Evolutionary conservation across 129 eudicot species (phyloP).

Genomic region (Lonicera japonica): DNA sequence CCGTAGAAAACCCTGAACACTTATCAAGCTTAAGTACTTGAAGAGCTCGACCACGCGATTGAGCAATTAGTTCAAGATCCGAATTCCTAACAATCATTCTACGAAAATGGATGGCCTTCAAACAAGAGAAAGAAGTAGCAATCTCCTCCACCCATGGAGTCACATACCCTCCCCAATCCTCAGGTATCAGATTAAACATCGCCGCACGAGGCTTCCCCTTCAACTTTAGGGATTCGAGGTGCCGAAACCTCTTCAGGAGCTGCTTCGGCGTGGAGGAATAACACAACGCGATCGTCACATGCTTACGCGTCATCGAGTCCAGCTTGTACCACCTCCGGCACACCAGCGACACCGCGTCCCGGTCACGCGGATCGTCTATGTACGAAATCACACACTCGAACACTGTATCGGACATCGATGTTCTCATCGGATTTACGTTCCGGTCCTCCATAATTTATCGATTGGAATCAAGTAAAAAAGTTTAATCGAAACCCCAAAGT

Average conservation of each 20-base stretch:
- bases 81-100: slow-evolving; percentile 73
- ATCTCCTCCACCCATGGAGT: slow-evolving; percentile 73
- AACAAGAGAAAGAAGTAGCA: slow-evolving; percentile 29
- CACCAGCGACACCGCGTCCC: slow-evolving; percentile 65
- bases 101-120: slow-evolving; percentile 61
- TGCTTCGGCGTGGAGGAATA: slow-evolving; percentile 64
- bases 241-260: slow-evolving; percentile 45
- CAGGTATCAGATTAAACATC: slow-evolving; percentile 78
- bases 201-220: slow-evolving; percentile 95
- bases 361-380: slow-evolving; percentile 65
- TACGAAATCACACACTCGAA: slow-evolving; percentile 66
- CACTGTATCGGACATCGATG: slow-evolving; percentile 45
- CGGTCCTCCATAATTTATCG: slow-evolving; percentile 19
- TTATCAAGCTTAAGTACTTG: slow-evolving; percentile 65
- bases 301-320: slow-evolving; percentile 64
- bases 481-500: too few species aligned
- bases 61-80: slow-evolving; percentile 54
- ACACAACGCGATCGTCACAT: slow-evolving; percentile 78
- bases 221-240: slow-evolving; percentile 54
- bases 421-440: slow-evolving; percentile 7
- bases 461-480: too few species aligned
- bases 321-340: slow-evolving; percentile 57
- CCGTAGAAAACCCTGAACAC: slow-evolving; percentile 72
- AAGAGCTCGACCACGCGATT: slow-evolving; percentile 42
- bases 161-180: slow-evolving; percentile 85